Evolutionary conservation across 2,329 filamentous ascomycete genomes (phyloP).

Genomic region (Fusarium decemcellulare): DNA sequence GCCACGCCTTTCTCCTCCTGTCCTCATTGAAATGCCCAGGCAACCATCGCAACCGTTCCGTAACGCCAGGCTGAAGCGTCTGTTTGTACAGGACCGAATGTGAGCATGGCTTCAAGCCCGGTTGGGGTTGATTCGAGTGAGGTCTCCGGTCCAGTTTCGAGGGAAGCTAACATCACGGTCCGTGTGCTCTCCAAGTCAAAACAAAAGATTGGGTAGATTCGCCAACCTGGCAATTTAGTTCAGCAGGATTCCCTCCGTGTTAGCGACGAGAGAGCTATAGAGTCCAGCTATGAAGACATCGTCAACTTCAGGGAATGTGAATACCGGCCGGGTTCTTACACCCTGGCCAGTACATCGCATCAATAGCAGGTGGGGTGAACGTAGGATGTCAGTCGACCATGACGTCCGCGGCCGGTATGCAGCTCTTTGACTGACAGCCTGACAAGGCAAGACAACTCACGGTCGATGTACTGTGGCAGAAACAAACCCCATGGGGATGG

Average conservation of each 20-base stretch:
- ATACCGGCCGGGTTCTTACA: too few relatives aligned
- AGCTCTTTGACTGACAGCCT: background rate
- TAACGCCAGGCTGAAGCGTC: slow-evolving; percentile 6
- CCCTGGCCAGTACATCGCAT: background rate
- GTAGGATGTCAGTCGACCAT: slow-evolving; percentile 15
- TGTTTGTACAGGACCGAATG: background rate
- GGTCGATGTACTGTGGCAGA: background rate
- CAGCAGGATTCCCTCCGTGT: too few relatives aligned
- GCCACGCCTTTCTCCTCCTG: background rate
- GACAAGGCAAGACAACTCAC: background rate
- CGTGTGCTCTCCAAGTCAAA: too few relatives aligned
- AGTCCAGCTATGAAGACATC: background rate
- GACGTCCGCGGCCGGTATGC: slow-evolving; percentile 5
- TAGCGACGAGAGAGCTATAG: too few relatives aligned
- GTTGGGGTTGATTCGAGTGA: background rate
- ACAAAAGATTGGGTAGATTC: too few relatives aligned
- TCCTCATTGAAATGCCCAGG: slow-evolving; percentile 1
- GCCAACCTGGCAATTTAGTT: too few relatives aligned
- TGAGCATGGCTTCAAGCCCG: background rate
- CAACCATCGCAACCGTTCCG: slow-evolving; percentile 18
- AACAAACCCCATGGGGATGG: slow-evolving; percentile 7
- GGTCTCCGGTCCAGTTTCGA: too few relatives aligned
- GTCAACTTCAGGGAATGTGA: background rate
- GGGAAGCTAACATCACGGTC: too few relatives aligned
- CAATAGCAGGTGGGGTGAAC: slow-evolving; percentile 7